Conservation (phyloP, 768 basidiomycete species). For the Collybia sordida region DNA sequence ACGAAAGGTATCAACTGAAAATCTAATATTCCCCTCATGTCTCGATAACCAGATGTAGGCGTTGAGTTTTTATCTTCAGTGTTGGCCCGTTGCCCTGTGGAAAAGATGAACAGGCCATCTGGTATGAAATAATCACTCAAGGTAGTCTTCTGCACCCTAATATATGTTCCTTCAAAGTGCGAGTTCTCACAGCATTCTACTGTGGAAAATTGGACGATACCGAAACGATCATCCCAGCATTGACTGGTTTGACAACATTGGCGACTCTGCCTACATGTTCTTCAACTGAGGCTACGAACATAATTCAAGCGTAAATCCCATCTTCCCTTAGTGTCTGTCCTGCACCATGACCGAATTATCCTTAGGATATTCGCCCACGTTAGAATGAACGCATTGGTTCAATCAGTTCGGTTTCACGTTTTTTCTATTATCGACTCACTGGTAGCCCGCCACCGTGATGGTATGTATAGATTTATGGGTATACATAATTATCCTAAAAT, state of each 20-base stretch:
- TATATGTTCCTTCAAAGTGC: slow-evolving; percentile 47
- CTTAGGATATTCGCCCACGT: slow-evolving; percentile 74
- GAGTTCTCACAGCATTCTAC: slow-evolving; percentile 81
- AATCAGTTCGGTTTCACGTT: slow-evolving; percentile 78
- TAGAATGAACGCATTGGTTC: slow-evolving; percentile 78
- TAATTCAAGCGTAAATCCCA: slow-evolving; percentile 54
- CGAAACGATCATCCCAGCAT: slow-evolving; percentile 79
- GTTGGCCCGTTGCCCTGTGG: slow-evolving; percentile 56
- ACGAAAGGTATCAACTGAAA: slow-evolving; percentile 62
- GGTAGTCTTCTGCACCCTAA: slow-evolving; percentile 8
- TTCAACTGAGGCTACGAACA: slow-evolving; percentile 59
- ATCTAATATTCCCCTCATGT: neutral
- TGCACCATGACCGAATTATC: slow-evolving; percentile 1
- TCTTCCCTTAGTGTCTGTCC: neutral
- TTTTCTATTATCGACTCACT: slow-evolving; percentile 81
- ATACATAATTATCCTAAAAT: slow-evolving; percentile 3
- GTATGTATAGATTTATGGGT: slow-evolving; percentile 31
- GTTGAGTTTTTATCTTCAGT: slow-evolving; percentile 80
- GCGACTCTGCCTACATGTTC: slow-evolving; percentile 63
- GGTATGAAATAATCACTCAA: slow-evolving; percentile 47
- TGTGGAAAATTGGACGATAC: slow-evolving; percentile 84
- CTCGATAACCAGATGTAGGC: slow-evolving; percentile 46
- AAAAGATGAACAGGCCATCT: slow-evolving; percentile 75
- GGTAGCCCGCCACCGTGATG: slow-evolving; percentile 66
- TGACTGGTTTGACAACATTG: slow-evolving; percentile 73